phyloP scores from a whole-genome alignment of 139 green algal genomes.

The Coelastrella sp. region DNA sequence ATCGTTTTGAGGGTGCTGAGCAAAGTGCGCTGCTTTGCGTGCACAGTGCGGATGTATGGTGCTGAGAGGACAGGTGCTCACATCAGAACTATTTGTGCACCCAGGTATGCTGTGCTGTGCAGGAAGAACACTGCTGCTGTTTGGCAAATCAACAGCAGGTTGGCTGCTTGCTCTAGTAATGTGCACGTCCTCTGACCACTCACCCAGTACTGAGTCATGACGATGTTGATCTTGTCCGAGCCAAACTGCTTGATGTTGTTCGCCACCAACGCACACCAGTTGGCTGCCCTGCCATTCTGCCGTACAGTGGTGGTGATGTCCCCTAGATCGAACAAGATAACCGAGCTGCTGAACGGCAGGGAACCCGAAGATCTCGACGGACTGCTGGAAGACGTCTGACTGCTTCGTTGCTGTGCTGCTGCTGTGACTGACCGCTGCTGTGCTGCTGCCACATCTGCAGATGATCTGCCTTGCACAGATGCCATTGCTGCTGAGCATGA shows the following conservation, averaged over 20 bases:
- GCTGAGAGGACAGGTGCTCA: no score
- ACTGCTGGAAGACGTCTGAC: background rate
- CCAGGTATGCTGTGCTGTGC: no score
- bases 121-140: background rate
- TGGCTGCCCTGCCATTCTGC: conserved; percentile 18
- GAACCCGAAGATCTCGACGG: background rate
- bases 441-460: background rate
- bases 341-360: conserved; percentile 22
- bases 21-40: no score
- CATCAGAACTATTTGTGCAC: no score
- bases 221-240: conserved; percentile 28
- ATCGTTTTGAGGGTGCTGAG: no score
- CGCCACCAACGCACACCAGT: conserved; percentile 22
- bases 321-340: conserved; percentile 30
- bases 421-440: background rate
- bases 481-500: background rate
- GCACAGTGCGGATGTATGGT: no score
- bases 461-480: background rate
- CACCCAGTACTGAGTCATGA: conserved; percentile 1
- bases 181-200: background rate
- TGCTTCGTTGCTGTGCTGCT: background rate
- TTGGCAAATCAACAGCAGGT: background rate
- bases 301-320: conserved; percentile 9
- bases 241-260: conserved; percentile 39
- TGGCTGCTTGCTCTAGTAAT: background rate